Evolutionary conservation across 1,284 basidiomycete genomes (phyloP).

Genomic region (Fistulina hepatica): DNA sequence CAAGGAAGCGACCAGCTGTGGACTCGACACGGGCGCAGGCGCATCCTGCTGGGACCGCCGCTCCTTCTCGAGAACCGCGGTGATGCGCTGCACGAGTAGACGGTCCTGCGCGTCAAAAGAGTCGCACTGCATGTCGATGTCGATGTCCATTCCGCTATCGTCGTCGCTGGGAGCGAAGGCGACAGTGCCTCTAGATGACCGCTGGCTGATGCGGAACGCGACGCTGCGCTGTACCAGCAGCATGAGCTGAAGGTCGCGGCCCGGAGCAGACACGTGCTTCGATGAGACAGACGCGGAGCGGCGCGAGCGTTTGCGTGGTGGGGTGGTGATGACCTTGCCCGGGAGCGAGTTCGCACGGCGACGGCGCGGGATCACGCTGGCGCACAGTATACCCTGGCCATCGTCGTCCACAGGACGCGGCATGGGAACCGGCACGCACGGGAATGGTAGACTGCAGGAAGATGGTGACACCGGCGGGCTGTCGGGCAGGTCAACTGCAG

Average conservation of each 20-base stretch:
- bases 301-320: not conserved
- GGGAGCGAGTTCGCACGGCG: not conserved
- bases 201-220: not conserved
- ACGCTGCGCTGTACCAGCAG: not conserved
- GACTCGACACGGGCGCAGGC: not conserved
- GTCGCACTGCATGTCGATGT: not conserved
- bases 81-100: not conserved
- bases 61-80: not conserved
- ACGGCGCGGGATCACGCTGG: not conserved
- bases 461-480: not conserved
- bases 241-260: slow-evolving; percentile 1
- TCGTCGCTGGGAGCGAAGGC: not conserved
- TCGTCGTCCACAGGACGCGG: too few species aligned
- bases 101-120: not conserved
- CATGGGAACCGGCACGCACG: too few species aligned
- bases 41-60: not conserved
- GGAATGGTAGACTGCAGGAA: not conserved
- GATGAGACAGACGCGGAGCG: not conserved
- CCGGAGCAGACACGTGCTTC: not conserved
- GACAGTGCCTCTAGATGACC: too few species aligned
- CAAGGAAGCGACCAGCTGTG: not conserved
- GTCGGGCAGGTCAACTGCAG: not conserved
- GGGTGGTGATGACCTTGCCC: not conserved
- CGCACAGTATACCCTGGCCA: not conserved
- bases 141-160: not conserved